Base-by-base conservation (phyloP, 2,329 filamentous ascomycete species). In the Pseudogymnoascus sp. region DNA sequence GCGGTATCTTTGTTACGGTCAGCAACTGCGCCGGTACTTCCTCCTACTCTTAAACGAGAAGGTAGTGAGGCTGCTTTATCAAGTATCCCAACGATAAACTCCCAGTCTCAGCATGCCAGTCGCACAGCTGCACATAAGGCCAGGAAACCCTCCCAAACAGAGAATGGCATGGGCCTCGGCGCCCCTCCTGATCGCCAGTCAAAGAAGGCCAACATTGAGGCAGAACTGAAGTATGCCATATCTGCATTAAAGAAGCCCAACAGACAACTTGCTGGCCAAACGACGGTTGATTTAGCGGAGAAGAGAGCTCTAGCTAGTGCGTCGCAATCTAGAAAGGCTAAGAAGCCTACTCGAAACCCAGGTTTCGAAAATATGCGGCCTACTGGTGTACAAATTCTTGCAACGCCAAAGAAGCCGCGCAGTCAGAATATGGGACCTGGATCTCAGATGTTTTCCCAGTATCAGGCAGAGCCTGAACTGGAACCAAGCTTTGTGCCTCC, bases 221-320 rank as follows among this genome's bases (percentile, higher is more conserved):
- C 86, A 28, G 87, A 92, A 70, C 75, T 93, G 36, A 84, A 85
- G 67, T 84, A 90, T 64, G 90, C 90, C 7, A 93, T 95, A 60
- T 84, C 83, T 5, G 83, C 86, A 8, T 74, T 93, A 43, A 87
- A 89, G 72, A 91, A 87, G 74, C 90, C 90, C 0, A 92, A 93
- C 69, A 84, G 90, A 53, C 82, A 84, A 21, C 79, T 89, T 42
- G 88, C 87, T 11, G 85, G 86, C 34, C 87, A 86, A 69, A 82
- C 85, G 38, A 79, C 89, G 63, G 84, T 83, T 3, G 88, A 90
- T 67, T 87, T 84, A 25, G 82, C 84, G 3, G 88, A 91, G 72
- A 82, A 82, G 68, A 83, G 86, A 62, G 77, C 79, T 4, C 78
- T 77, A 14, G 77, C 77, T 3, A 77, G 77, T 49, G 71, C 80